Conservation (phyloP, 2,329 filamentous ascomycete genomes). For the Fusarium subtropicale region DNA sequence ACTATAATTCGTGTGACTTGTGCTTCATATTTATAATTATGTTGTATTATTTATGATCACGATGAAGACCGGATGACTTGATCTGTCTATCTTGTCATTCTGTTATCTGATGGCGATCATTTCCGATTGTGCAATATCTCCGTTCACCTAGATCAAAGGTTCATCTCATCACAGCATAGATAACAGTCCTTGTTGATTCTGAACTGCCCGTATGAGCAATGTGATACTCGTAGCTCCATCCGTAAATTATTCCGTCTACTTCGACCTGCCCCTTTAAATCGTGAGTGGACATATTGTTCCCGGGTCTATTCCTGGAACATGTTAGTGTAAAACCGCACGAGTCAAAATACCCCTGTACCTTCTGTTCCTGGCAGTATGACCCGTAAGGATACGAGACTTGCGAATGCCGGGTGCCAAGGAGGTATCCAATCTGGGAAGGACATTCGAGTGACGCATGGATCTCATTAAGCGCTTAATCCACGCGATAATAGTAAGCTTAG, state of each 20-base stretch:
- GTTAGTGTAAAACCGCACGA: slow-evolving; percentile 3
- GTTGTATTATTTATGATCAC: accelerated
- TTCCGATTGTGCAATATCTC: slow-evolving; percentile 13
- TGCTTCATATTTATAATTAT: slow-evolving; percentile 11
- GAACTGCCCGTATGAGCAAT: background rate
- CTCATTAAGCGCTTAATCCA: background rate
- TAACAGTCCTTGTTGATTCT: background rate
- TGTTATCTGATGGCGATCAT: slow-evolving; percentile 8
- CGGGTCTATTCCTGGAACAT: background rate
- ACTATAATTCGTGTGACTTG: background rate
- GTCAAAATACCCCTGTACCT: slow-evolving; percentile 7
- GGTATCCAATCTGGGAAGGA: background rate
- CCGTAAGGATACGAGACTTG: slow-evolving; percentile 18
- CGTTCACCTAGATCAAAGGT: slow-evolving; percentile 12
- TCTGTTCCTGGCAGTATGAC: slow-evolving; percentile 7
- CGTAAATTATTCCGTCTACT: background rate
- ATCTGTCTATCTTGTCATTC: background rate
- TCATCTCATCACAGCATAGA: slow-evolving; percentile 6
- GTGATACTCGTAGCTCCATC: background rate
- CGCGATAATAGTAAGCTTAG: background rate
- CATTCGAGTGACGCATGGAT: background rate
- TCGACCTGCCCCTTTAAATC: slow-evolving; percentile 21
- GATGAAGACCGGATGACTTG: background rate
- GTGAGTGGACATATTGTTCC: background rate
- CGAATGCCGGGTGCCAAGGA: background rate